Evolutionary conservation across 73 alveolate species (phyloP).

Genomic region (Paramecium primaurelia): DNA sequence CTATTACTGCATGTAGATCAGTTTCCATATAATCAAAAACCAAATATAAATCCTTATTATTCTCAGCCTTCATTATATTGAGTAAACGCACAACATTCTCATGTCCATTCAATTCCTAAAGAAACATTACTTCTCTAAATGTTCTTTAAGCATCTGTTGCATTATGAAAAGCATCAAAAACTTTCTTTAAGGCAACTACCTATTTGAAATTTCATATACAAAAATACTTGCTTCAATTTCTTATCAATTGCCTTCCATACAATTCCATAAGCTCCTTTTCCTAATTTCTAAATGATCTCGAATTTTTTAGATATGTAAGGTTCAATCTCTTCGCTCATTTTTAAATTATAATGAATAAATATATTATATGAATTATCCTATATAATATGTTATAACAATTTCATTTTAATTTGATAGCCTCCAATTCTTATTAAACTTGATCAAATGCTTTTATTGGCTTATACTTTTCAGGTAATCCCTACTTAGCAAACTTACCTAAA

Average conservation of each 20-base stretch:
- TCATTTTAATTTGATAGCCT: neutral
- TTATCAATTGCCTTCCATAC: slow-evolving; percentile 95
- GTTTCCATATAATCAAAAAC: slow-evolving; percentile 87
- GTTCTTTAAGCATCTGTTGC: slow-evolving; percentile 99
- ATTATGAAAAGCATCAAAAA: slow-evolving; percentile 96
- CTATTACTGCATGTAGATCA: slow-evolving; percentile 80
- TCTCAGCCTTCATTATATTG: slow-evolving; percentile 89
- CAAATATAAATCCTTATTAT: slow-evolving; percentile 76
- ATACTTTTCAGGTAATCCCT: neutral
- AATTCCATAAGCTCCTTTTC: slow-evolving; percentile 95
- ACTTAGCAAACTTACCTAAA: slow-evolving; percentile 66
- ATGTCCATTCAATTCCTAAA: slow-evolving; percentile 91
- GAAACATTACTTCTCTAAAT: slow-evolving; percentile 87
- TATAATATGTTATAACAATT: neutral
- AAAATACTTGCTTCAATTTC: slow-evolving; percentile 72
- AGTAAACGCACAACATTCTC: slow-evolving; percentile 90
- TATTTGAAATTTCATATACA: slow-evolving; percentile 18
- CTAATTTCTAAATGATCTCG: slow-evolving; percentile 83
- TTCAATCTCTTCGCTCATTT: slow-evolving; percentile 88
- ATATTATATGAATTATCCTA: neutral
- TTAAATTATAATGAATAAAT: neutral
- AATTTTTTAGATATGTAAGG: slow-evolving; percentile 80
- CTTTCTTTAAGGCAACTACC: slow-evolving; percentile 94
- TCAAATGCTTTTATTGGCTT: neutral
- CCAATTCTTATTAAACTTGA: neutral